Evolutionary conservation across 2,329 filamentous ascomycete genomes (phyloP), one percentile per base, ranked within the genome.

Genomic region (Pezicula carpinea): DNA sequence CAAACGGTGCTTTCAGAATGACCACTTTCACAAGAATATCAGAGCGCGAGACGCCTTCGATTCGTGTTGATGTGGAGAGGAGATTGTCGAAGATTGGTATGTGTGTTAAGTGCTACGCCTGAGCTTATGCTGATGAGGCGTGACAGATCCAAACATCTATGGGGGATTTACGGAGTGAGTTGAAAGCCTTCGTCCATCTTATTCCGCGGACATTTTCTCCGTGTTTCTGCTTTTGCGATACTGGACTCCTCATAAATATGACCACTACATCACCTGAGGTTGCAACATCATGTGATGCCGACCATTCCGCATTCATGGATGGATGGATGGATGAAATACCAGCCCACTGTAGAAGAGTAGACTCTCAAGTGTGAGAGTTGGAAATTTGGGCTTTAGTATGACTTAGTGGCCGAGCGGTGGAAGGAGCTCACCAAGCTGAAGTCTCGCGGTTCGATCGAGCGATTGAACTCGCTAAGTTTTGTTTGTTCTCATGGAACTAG

Each of bases 101-200:
- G 33, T 36, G 22, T 32, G 4, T 26, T 38, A 11, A n/a, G 5
- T 6, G 34, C 32, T n/a, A 7, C 31, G 19, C 13, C 14, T 13
- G 10, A 38, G 5, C n/a, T 33, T 18, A 45, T 42, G 22, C n/a
- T 10, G 7, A 33, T 14, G 10, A 18, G 17, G 39, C 1, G 18
- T 34, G 15, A 31, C 40, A 61, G 82, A 90, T 60, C 79, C 86
- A 51, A 88, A 88, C 62, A 88, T 87, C 59, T 93, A 92, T 74
- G 84, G 85, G 47, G 88, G 87, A 10, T 93, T 93, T 67, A 89
- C 84, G 49, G 88, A 93, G 86, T 88, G 70, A 68, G 79, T 66
- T 33, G 14, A 21, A 38, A 18, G 14, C 5, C 15, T 17, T 18
- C 15, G 13, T 17, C 11, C 15, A 35, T 38, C 4, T 6, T 38